phyloP scores from a whole-genome alignment of 306 rosid species.

The Acacia crassicarpa region DNA sequence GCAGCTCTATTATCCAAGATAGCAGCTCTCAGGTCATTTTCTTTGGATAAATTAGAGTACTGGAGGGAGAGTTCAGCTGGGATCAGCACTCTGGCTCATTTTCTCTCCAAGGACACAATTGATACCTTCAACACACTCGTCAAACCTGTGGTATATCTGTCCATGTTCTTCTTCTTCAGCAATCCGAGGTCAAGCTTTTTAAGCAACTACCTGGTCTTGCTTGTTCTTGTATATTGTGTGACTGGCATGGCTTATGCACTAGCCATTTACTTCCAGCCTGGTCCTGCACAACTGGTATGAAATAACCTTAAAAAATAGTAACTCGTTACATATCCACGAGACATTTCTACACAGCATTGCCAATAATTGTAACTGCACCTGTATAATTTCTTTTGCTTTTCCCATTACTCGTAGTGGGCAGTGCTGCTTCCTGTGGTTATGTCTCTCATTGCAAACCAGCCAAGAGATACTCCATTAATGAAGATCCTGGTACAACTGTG shows the following conservation, averaged over 20 bases:
- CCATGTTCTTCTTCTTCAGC: slow-evolving; percentile 97
- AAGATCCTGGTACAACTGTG: slow-evolving; percentile 52
- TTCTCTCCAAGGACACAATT: slow-evolving; percentile 76
- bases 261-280: slow-evolving; percentile 76
- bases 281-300: slow-evolving; percentile 90
- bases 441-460: slow-evolving; percentile 71
- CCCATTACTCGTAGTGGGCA: slow-evolving; percentile 61
- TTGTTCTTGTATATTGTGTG: slow-evolving; percentile 80
- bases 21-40: slow-evolving; percentile 81
- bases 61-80: slow-evolving; percentile 93
- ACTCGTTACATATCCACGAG: not conserved
- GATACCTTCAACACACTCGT: slow-evolving; percentile 73
- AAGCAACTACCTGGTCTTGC: slow-evolving; percentile 64
- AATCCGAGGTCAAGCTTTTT: slow-evolving; percentile 82
- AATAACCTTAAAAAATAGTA: not conserved
- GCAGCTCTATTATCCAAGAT: slow-evolving; percentile 92
- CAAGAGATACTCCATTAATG: slow-evolving; percentile 43
- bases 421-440: slow-evolving; percentile 89
- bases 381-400: not conserved
- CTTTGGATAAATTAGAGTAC: slow-evolving; percentile 79
- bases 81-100: slow-evolving; percentile 81
- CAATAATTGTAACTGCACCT: not conserved
- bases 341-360: not conserved
- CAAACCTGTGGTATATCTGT: slow-evolving; percentile 82
- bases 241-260: slow-evolving; percentile 82